Evolutionary conservation across 345 rosid genomes (phyloP), one percentile per base, ranked within the genome.

Genomic region (Capsella bursapastoris): DNA sequence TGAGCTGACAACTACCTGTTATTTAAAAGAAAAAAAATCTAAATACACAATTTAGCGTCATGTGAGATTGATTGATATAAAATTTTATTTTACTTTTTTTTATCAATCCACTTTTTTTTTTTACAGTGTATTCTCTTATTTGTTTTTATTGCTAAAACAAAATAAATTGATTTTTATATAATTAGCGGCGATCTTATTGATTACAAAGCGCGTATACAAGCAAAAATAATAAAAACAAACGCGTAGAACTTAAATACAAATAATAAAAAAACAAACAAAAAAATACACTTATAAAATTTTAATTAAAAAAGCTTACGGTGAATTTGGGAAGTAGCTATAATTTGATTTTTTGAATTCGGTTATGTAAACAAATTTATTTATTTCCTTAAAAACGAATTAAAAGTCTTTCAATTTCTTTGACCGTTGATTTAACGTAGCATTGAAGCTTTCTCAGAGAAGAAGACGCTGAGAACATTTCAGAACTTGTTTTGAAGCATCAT

Each of bases 351-450:
- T 18, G 25, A 0, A 29, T 60, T 68, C 57, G 8, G 8, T 68
- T 75, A 68, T 52, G 49, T 49, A 22, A 32, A 51, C 0, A 32
- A 28, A 59, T 50, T 41, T 14, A 31, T 41, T 51, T 25, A 10
- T 68, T 41, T 22, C 41, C 63, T 32, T 68, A 9, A 57, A 49
- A 74, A 66, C 18, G 44, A 62, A 62, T 64, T 51, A 60, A 75
- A 60, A 44, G n/a, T 29, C 37, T 59, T 65, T 22, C 15, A n/a
- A 52, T 68, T 75, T 75, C 64, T n/a, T 75, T 75, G 79, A 75
- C 74, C 79, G 79, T 75, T 68, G 57, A 75, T 75, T 75, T 56
- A 45, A 68, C 74, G 79, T 75, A 75, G 11, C 68, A 68, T 68
- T 75, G 68, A 75, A 75, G 74, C 34, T 6, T 52, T 51, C 69